Conservation (phyloP, 257 asterid genomes). For the Fraxinus cuspidata region DNA sequence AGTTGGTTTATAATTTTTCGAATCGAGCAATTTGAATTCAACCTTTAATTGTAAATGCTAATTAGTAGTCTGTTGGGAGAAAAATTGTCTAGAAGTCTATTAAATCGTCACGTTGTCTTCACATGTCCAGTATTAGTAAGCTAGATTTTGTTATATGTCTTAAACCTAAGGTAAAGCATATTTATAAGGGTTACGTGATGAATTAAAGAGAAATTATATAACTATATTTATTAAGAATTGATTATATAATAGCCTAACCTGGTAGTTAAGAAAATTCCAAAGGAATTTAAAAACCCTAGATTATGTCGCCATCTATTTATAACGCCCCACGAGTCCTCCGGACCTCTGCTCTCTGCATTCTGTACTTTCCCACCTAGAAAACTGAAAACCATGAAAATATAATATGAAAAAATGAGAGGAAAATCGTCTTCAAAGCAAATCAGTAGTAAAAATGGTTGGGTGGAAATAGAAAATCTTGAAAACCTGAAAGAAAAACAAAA, state of each 20-base stretch:
- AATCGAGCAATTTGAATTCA: neutral
- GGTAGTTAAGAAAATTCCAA: slow-evolving; percentile 51
- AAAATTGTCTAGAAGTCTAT: no score
- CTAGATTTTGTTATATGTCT: no score
- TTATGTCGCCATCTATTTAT: slow-evolving; percentile 4
- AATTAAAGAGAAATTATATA: no score
- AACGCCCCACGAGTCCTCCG: neutral
- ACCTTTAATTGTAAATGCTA: neutral
- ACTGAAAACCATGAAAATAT: slow-evolving; percentile 5
- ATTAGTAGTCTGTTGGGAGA: no score
- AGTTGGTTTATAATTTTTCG: neutral
- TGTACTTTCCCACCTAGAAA: slow-evolving; percentile 1
- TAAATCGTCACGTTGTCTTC: neutral
- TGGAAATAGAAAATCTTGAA: neutral
- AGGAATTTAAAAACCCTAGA: slow-evolving; percentile 26
- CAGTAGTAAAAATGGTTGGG: neutral
- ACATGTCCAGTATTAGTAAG: no score
- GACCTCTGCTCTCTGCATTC: neutral
- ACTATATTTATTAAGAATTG: no score
- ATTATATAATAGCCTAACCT: no score
- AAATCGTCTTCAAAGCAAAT: neutral
- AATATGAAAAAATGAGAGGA: neutral
- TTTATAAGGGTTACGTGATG: no score
- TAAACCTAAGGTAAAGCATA: no score
- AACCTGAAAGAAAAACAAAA: neutral